Conservation (phyloP, 768 basidiomycete species). For the Lactarius trivialis region DNA sequence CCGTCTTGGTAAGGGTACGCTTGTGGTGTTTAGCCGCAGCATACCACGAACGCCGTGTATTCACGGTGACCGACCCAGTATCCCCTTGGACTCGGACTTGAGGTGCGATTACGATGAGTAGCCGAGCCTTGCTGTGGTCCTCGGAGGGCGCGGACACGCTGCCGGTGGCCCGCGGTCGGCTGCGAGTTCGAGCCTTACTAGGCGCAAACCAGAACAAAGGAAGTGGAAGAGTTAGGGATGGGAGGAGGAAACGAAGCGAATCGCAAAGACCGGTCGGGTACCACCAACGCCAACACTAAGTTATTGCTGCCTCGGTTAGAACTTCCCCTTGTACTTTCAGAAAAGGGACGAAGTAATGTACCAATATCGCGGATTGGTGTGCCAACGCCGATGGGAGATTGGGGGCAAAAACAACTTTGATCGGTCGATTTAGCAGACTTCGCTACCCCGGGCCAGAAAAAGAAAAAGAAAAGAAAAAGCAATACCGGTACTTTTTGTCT, state of each 20-base stretch:
- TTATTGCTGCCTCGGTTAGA: too few species aligned
- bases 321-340: neutral
- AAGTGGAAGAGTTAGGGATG: neutral
- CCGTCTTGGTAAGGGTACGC: too few species aligned
- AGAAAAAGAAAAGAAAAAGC: too few species aligned
- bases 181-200: neutral
- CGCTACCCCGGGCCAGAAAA: too few species aligned
- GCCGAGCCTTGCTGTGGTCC: neutral
- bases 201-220: neutral
- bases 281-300: neutral
- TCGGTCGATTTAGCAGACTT: neutral
- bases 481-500: neutral
- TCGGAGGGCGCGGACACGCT: neutral
- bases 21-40: neutral
- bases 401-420: neutral
- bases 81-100: neutral
- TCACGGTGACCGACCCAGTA: neutral
- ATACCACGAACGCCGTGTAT: neutral
- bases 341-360: neutral
- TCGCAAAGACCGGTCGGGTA: neutral
- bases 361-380: neutral
- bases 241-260: neutral
- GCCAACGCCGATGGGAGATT: neutral
- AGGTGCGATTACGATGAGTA: too few species aligned
- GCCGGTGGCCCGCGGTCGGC: neutral